Evolutionary conservation across 2,329 filamentous ascomycete genomes (phyloP).

Genomic region (Gliomastix tumulicola): DNA sequence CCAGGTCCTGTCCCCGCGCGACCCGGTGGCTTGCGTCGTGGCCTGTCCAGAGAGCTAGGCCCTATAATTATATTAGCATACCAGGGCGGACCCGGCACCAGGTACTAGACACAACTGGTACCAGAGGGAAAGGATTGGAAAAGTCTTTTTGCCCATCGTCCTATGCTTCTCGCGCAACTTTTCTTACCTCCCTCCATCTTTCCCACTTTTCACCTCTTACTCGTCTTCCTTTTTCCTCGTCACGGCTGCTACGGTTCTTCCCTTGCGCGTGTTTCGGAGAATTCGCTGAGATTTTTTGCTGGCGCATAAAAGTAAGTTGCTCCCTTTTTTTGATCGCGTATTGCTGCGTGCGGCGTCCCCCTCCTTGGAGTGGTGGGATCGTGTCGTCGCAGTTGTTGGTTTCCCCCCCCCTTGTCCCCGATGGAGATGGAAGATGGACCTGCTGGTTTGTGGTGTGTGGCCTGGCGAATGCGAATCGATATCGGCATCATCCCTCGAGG

Average conservation of each 20-base stretch:
- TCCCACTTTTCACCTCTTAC: conserved; percentile 25
- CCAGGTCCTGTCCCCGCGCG: conserved; percentile 4
- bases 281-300: conserved; percentile 38
- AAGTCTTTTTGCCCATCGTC: conserved; percentile 24
- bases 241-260: conserved; percentile 35
- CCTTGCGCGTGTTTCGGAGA: conserved; percentile 37
- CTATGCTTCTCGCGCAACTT: conserved; percentile 19
- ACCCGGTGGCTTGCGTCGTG: conserved; percentile 5
- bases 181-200: conserved; percentile 16
- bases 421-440: too few species aligned
- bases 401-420: too few species aligned
- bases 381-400: too few species aligned
- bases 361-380: too few species aligned
- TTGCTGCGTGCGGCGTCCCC: too few species aligned
- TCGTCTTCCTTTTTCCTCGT: conserved; percentile 14
- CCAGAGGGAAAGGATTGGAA: conserved; percentile 12
- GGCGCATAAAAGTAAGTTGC: conserved; percentile 48
- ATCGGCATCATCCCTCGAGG: too few species aligned
- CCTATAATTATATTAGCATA: too few species aligned
- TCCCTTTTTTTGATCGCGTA: too few species aligned
- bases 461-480: too few species aligned
- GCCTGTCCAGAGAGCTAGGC: too few species aligned
- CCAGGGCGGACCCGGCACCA: too few species aligned
- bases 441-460: too few species aligned
- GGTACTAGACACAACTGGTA: conserved; percentile 1